phyloP scores from a whole-genome alignment of 2,329 filamentous ascomycete species.

The Albophoma yamanashiensis region DNA sequence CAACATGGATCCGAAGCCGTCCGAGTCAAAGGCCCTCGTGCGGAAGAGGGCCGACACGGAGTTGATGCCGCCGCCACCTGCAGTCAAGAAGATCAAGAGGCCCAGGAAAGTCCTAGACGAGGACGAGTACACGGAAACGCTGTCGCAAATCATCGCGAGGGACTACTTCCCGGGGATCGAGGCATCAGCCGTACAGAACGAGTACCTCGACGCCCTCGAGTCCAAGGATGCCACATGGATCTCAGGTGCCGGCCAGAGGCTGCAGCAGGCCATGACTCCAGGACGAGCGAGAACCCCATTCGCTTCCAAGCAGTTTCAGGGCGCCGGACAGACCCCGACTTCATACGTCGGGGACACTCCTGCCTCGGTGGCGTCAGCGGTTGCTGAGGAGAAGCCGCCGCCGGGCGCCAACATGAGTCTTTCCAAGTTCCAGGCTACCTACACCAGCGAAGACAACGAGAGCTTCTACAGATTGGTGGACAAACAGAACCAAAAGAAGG shows the following conservation, averaged over 20 bases:
- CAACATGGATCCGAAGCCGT: slow-evolving; percentile 24
- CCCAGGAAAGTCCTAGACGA: slow-evolving; percentile 84
- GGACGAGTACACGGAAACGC: slow-evolving; percentile 80
- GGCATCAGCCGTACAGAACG: slow-evolving; percentile 77
- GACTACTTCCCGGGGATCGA: slow-evolving; percentile 93
- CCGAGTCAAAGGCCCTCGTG: slow-evolving; percentile 46
- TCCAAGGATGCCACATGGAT: slow-evolving; percentile 84
- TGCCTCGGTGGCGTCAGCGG: slow-evolving; percentile 37
- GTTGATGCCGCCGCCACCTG: slow-evolving; percentile 76
- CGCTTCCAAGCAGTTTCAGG: slow-evolving; percentile 11
- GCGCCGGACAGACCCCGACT: slow-evolving; percentile 46
- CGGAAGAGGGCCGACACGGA: slow-evolving; percentile 60
- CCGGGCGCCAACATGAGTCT: slow-evolving; percentile 73
- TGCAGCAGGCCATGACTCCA: slow-evolving; percentile 75
- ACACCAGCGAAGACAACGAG: slow-evolving; percentile 96
- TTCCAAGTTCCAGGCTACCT: slow-evolving; percentile 77
- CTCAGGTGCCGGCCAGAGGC: slow-evolving; percentile 59
- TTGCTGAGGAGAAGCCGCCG: slow-evolving; percentile 28
- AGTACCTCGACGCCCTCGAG: slow-evolving; percentile 85
- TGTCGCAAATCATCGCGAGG: slow-evolving; percentile 89
- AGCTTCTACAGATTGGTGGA: slow-evolving; percentile 90
- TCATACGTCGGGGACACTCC: slow-evolving; percentile 67
- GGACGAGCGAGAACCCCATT: slow-evolving; percentile 33
- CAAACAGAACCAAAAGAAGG: slow-evolving; percentile 74
- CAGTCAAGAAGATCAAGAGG: slow-evolving; percentile 81